Percentiles rank a stretch among this genome's conserved stretches.
Evolutionary conservation across 2,329 filamentous ascomycete species (phyloP).

Genomic region (Aspergillus quadrilineatus): DNA sequence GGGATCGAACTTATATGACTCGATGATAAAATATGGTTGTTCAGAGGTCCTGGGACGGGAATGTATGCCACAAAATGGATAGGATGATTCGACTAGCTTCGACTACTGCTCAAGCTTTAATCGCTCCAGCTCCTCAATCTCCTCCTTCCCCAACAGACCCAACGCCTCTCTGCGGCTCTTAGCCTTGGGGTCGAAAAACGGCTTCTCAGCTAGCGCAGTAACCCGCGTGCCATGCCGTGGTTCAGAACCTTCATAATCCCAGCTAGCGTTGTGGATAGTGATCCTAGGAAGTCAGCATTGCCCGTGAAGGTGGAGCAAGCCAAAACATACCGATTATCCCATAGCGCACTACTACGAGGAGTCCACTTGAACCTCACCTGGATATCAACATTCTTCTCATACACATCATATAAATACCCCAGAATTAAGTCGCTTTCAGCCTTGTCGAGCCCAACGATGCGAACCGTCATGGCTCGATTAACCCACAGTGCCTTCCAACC

Average conservation of each 20-base stretch:
- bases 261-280: constrained; percentile 72
- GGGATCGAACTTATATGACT: no score
- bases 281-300: constrained; percentile 47
- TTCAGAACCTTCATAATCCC: constrained; percentile 68
- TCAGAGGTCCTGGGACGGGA: no score
- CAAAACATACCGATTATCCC: constrained; percentile 63
- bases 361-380: constrained; percentile 72
- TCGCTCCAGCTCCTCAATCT: constrained; percentile 36
- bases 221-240: constrained; percentile 71
- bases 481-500: constrained; percentile 74
- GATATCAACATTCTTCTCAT: constrained; percentile 68
- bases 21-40: no score
- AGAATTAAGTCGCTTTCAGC: constrained; percentile 68
- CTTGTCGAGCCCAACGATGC: constrained; percentile 68
- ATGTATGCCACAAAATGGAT: no score
- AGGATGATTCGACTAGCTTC: no score
- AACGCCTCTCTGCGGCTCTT: constrained; percentile 66
- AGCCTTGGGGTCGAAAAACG: constrained; percentile 63
- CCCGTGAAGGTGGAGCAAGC: background rate
- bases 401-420: constrained; percentile 66
- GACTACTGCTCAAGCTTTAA: background rate
- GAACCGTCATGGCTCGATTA: constrained; percentile 66
- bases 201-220: constrained; percentile 69
- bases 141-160: constrained; percentile 60
- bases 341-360: constrained; percentile 63